These are phyloP conservation scores for Schizochytrium sp. DNA, from an alignment of 108 stramenopile species.

Conservation along the genomic window DNA sequence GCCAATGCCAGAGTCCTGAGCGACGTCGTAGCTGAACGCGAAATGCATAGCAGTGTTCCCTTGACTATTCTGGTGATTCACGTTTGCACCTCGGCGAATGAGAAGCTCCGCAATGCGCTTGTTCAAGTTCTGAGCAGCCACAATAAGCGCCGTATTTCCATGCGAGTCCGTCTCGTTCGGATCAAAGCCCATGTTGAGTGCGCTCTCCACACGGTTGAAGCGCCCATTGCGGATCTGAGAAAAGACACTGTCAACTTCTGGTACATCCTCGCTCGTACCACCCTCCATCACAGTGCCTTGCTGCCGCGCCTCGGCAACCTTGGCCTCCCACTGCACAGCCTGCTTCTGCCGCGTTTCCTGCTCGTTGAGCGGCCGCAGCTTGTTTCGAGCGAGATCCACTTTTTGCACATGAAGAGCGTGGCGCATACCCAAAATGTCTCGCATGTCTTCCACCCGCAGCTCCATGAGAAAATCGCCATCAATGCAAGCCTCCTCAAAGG, in stretches of 20 bases:
- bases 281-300: neutral
- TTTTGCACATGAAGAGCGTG: slow-evolving; percentile 67
- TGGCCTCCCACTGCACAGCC: slow-evolving; percentile 27
- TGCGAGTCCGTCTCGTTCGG: slow-evolving; percentile 19
- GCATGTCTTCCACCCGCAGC: slow-evolving; percentile 72
- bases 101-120: slow-evolving; percentile 34
- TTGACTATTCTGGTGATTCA: slow-evolving; percentile 38
- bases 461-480: slow-evolving; percentile 75
- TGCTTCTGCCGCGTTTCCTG: slow-evolving; percentile 30
- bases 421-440: slow-evolving; percentile 71
- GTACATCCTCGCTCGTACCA: slow-evolving; percentile 23
- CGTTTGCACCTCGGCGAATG: slow-evolving; percentile 38
- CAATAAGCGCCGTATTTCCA: slow-evolving; percentile 27
- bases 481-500: slow-evolving; percentile 70
- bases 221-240: slow-evolving; percentile 52
- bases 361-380: slow-evolving; percentile 40
- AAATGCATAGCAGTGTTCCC: slow-evolving; percentile 52
- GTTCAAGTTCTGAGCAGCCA: slow-evolving; percentile 38
- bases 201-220: slow-evolving; percentile 42
- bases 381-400: slow-evolving; percentile 40
- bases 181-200: slow-evolving; percentile 41
- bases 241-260: slow-evolving; percentile 43
- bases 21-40: slow-evolving; percentile 49
- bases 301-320: neutral
- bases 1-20: slow-evolving; percentile 35